These are phyloP conservation scores for Fusarium pseudonygamai DNA, from an alignment of 2,329 filamentous ascomycete genomes.

Conservation along the genomic window DNA sequence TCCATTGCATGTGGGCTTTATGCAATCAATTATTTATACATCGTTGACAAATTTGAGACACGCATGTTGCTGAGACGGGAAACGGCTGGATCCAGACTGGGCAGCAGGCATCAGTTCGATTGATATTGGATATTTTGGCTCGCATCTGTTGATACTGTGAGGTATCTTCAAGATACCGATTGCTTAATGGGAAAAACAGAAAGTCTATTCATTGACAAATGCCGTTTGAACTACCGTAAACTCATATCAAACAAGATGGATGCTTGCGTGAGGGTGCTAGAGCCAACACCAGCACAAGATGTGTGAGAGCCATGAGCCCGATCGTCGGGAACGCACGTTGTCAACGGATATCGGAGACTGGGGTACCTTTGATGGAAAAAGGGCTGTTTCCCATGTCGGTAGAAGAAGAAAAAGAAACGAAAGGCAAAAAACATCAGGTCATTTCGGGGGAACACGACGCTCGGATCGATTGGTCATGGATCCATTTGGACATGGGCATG, in stretches of 20 bases:
- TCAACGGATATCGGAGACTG: conserved; percentile 24
- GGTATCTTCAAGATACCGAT: not conserved
- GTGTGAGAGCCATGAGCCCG: not conserved
- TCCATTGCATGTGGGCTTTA: not conserved
- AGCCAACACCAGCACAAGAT: not conserved
- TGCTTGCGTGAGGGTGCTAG: not conserved
- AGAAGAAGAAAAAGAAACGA: conserved; percentile 1
- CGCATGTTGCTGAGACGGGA: not conserved
- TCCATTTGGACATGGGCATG: not conserved
- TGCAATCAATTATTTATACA: not conserved
- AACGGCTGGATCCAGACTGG: not conserved
- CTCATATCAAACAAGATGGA: not conserved
- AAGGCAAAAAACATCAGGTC: conserved; percentile 20
- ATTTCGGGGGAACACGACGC: conserved; percentile 1
- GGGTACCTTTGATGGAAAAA: conserved; percentile 1
- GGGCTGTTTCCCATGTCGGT: conserved; percentile 8
- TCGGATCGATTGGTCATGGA: not conserved
- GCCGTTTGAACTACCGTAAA: not conserved
- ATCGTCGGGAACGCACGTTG: conserved; percentile 29
- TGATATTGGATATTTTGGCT: not conserved
- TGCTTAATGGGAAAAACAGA: not conserved
- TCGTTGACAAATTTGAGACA: conserved; percentile 3
- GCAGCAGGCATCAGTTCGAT: not conserved
- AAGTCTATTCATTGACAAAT: not conserved
- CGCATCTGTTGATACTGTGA: not conserved